These are phyloP conservation scores for Populus alba DNA, from an alignment of 345 rosid species.

Conservation along the genomic window DNA sequence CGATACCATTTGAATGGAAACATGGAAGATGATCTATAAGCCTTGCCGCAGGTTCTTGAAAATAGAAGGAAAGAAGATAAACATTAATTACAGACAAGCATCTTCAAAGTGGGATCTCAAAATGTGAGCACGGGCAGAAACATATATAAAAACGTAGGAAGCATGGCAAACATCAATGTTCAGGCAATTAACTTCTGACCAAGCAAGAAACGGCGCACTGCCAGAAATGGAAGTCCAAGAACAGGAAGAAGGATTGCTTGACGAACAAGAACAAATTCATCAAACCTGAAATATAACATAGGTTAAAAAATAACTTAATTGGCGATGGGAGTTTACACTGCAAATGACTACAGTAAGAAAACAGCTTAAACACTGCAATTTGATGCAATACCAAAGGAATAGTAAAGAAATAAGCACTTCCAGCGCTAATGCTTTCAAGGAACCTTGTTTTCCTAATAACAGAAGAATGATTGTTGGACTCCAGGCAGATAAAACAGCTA, in stretches of 20 bases:
- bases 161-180: not conserved
- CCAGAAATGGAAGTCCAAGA: constrained; percentile 73
- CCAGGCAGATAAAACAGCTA: constrained; percentile 63
- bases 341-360: not conserved
- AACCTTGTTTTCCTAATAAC: constrained; percentile 81
- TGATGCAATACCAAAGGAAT: not conserved
- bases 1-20: constrained; percentile 67
- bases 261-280: constrained; percentile 76
- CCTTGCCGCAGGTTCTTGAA: not conserved
- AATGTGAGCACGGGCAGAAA: not conserved
- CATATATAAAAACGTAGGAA: not conserved
- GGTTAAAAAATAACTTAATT: constrained; percentile 4
- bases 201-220: constrained; percentile 19
- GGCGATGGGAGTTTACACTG: not conserved
- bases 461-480: constrained; percentile 70
- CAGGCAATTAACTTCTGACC: constrained; percentile 25
- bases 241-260: constrained; percentile 90
- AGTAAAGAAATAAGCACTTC: constrained; percentile 45
- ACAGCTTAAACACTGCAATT: not conserved
- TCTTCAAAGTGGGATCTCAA: not conserved
- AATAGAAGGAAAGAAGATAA: not conserved
- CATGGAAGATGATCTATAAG: not conserved
- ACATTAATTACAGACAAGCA: not conserved
- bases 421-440: constrained; percentile 69
- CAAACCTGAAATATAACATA: constrained; percentile 57